These are phyloP conservation scores for Breynia disticha DNA, from an alignment of 441 rosid genomes.

Conservation along the genomic window DNA sequence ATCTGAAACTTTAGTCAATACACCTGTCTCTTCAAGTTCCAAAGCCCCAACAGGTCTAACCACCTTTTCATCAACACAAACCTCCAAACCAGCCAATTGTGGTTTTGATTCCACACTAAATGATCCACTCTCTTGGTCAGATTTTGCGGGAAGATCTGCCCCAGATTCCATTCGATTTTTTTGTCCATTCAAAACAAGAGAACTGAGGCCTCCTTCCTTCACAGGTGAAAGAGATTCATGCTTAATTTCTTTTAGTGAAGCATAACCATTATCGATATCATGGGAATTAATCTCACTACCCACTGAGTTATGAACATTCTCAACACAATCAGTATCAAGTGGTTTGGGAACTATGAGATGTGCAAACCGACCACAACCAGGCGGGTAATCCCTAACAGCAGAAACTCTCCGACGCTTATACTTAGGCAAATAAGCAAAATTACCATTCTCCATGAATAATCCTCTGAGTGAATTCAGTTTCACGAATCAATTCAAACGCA, in stretches of 20 bases:
- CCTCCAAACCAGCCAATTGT: not conserved
- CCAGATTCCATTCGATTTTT: not conserved
- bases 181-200: not conserved
- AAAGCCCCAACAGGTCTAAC: slow-evolving; percentile 5
- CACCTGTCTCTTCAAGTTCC: slow-evolving; percentile 8
- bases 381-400: slow-evolving; percentile 51
- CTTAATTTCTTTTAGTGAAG: slow-evolving; percentile 6
- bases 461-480: not conserved
- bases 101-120: not conserved
- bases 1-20: slow-evolving; percentile 9
- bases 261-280: slow-evolving; percentile 1
- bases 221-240: slow-evolving; percentile 6
- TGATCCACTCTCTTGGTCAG: not conserved
- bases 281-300: slow-evolving; percentile 6
- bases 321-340: slow-evolving; percentile 9
- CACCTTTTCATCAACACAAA: too few relatives aligned
- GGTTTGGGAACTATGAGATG: not conserved
- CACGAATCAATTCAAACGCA: too few relatives aligned
- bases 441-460: slow-evolving; percentile 21
- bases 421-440: slow-evolving; percentile 14
- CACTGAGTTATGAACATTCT: not conserved
- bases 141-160: not conserved
- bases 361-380: slow-evolving; percentile 40
- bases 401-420: slow-evolving; percentile 39
- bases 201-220: too few relatives aligned